Evolutionary conservation across 2,329 filamentous ascomycete genomes (phyloP).

Genomic region (Scytalidium sp.): DNA sequence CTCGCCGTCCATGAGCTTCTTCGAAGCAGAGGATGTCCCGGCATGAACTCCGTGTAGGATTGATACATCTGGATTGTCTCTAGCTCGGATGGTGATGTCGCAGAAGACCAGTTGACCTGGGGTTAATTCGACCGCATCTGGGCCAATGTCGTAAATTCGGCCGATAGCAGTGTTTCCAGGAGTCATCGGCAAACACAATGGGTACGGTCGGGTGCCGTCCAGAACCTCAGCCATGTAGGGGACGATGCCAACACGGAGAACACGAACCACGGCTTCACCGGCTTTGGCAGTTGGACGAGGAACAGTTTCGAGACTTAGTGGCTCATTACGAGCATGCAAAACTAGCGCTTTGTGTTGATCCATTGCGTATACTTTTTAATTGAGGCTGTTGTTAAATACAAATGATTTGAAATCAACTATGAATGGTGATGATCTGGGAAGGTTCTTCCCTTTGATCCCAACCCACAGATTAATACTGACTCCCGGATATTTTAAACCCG

Average conservation of each 20-base stretch:
- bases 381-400: too few relatives aligned
- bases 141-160: slow-evolving; percentile 28
- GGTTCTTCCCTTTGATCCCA: too few relatives aligned
- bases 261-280: slow-evolving; percentile 4
- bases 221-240: slow-evolving; percentile 28
- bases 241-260: slow-evolving; percentile 2
- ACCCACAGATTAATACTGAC: too few relatives aligned
- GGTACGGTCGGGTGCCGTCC: slow-evolving; percentile 28
- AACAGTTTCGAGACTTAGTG: slow-evolving; percentile 4
- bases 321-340: slow-evolving; percentile 5
- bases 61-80: slow-evolving; percentile 27
- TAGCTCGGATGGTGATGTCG: slow-evolving; percentile 29
- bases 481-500: too few relatives aligned
- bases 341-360: slow-evolving; percentile 8
- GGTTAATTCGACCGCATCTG: slow-evolving; percentile 28
- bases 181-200: slow-evolving; percentile 26
- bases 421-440: too few relatives aligned
- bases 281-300: slow-evolving; percentile 6
- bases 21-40: slow-evolving; percentile 7
- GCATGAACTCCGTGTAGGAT: slow-evolving; percentile 24
- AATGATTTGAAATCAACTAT: too few relatives aligned
- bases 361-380: too few relatives aligned
- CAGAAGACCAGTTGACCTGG: slow-evolving; percentile 31
- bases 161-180: slow-evolving; percentile 29
- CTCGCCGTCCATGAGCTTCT: slow-evolving; percentile 24